Conservation (phyloP, 352 stramenopile species). For the Globisporangium alternatum region DNA sequence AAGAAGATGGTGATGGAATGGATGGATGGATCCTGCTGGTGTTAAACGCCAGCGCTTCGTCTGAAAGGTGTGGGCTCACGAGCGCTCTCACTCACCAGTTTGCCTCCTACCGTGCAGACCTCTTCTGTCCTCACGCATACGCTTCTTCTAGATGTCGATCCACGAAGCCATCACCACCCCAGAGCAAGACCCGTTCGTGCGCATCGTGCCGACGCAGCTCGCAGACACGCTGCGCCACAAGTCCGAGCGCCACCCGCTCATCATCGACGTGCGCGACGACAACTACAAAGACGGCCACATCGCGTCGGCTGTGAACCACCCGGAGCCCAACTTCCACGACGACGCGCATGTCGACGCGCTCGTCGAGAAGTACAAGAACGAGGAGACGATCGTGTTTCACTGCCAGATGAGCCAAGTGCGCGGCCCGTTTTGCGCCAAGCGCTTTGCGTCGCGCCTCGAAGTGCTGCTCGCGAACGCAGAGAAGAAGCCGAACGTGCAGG, state of each 20-base stretch:
- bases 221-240: conserved; percentile 41
- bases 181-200: conserved; percentile 18
- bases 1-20: no score
- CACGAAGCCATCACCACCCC: background rate
- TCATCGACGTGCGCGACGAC: conserved; percentile 71
- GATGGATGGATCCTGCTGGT: background rate
- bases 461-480: conserved; percentile 34
- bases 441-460: conserved; percentile 60
- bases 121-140: background rate
- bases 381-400: conserved; percentile 75
- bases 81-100: background rate
- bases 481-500: conserved; percentile 51
- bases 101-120: background rate
- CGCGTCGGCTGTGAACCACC: conserved; percentile 64
- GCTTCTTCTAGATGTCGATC: conserved; percentile 6
- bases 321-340: conserved; percentile 73
- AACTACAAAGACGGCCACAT: conserved; percentile 73
- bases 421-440: conserved; percentile 70
- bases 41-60: background rate
- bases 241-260: conserved; percentile 31
- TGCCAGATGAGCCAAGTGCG: conserved; percentile 87
- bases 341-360: conserved; percentile 72
- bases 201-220: conserved; percentile 53
- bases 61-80: background rate
- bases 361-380: conserved; percentile 55